These are phyloP conservation scores for Clarkia xantiana DNA, from an alignment of 345 rosid species.

Conservation along the genomic window DNA sequence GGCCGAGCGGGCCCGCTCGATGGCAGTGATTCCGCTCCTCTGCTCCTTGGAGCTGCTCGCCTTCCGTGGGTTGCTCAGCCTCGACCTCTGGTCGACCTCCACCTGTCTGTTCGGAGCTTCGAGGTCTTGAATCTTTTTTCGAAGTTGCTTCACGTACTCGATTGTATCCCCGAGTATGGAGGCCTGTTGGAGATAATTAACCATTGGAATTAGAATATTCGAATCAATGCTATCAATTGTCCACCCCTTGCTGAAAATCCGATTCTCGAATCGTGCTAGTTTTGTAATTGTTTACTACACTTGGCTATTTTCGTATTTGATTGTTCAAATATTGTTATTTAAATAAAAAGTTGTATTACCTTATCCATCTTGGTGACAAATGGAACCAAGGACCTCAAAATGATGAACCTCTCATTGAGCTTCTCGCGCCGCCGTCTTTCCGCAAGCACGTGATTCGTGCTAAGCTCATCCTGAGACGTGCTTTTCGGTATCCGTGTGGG, in stretches of 20 bases:
- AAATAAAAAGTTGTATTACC: slow-evolving; percentile 2
- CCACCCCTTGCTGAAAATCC: too few relatives aligned
- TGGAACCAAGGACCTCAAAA: slow-evolving; percentile 73
- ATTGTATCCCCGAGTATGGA: slow-evolving; percentile 93
- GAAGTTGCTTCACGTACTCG: slow-evolving; percentile 79
- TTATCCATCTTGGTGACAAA: slow-evolving; percentile 98
- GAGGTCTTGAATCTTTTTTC: slow-evolving; percentile 70
- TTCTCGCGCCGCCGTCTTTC: slow-evolving; percentile 95
- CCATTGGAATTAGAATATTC: too few relatives aligned
- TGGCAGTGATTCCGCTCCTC: slow-evolving; percentile 12
- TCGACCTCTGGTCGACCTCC: slow-evolving; percentile 30
- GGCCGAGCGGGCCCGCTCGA: slow-evolving; percentile 23
- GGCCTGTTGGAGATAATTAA: slow-evolving; percentile 15
- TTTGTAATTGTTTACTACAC: too few relatives aligned
- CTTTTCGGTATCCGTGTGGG: slow-evolving; percentile 26
- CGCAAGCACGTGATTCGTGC: slow-evolving; percentile 80
- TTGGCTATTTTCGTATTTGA: too few relatives aligned
- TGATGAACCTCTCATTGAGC: slow-evolving; percentile 74
- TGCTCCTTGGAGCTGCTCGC: slow-evolving; percentile 22
- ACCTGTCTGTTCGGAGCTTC: slow-evolving; percentile 36
- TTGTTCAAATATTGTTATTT: too few relatives aligned
- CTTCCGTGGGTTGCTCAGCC: slow-evolving; percentile 18
- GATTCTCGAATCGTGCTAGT: too few relatives aligned
- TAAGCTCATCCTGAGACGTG: slow-evolving; percentile 48
- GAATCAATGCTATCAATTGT: too few relatives aligned